phyloP scores from a whole-genome alignment of 2,329 filamentous ascomycete species.

The Botrytis tulipae region DNA sequence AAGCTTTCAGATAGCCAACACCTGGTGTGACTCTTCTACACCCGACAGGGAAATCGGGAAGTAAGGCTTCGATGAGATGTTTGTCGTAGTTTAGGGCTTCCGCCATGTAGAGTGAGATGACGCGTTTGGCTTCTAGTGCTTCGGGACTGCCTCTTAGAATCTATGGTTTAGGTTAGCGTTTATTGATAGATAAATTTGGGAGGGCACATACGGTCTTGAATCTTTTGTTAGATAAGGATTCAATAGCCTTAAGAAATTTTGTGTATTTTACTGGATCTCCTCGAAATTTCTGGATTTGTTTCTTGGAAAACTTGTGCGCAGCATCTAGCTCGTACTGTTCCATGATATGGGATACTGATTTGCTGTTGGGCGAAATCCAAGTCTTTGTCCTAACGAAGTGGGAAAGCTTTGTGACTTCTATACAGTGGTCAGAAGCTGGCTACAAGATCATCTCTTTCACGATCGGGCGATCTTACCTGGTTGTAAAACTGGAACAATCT shows the following conservation, averaged over 20 bases:
- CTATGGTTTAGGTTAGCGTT: background rate
- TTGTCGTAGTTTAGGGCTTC: conserved; percentile 48
- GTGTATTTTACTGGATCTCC: conserved; percentile 47
- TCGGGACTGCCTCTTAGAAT: conserved; percentile 8
- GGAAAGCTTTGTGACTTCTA: conserved; percentile 43
- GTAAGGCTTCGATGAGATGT: conserved; percentile 47
- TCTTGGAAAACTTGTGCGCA: conserved; percentile 40
- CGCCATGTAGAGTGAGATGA: conserved; percentile 46
- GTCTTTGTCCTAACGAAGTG: conserved; percentile 46
- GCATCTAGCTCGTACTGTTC: conserved; percentile 39
- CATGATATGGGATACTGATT: conserved; percentile 33
- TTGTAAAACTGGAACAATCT: conserved; percentile 49
- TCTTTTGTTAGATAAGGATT: conserved; percentile 41
- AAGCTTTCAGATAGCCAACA: conserved; percentile 47
- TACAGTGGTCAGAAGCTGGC: background rate
- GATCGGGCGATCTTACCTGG: conserved; percentile 17
- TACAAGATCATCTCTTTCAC: background rate
- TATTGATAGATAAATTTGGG: accelerated
- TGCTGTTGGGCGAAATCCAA: conserved; percentile 44
- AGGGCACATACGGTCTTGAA: conserved; percentile 4
- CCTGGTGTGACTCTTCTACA: conserved; percentile 44
- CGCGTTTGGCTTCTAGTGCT: conserved; percentile 13
- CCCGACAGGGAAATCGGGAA: conserved; percentile 45
- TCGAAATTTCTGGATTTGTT: conserved; percentile 49
- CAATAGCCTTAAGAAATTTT: conserved; percentile 48